phyloP scores from a whole-genome alignment of 2,329 filamentous ascomycete species.

The Talaromyces sp. region DNA sequence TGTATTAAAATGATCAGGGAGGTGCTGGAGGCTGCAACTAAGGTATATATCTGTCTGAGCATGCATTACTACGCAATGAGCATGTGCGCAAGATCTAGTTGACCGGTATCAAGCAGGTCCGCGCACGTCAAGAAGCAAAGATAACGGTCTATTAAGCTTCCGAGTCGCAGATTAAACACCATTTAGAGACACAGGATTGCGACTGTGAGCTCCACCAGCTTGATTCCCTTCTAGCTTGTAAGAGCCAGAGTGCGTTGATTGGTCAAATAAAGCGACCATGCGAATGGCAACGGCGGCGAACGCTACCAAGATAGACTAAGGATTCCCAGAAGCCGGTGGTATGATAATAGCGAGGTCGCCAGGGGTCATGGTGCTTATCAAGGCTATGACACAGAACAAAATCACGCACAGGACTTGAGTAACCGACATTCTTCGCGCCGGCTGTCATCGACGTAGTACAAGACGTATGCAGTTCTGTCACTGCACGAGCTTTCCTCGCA shows the following conservation, averaged over 20 bases:
- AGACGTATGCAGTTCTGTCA: neutral
- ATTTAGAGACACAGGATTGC: neutral
- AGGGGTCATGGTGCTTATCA: neutral
- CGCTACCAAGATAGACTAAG: neutral
- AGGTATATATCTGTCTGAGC: neutral
- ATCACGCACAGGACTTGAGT: neutral
- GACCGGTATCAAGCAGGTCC: neutral
- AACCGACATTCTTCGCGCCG: neutral
- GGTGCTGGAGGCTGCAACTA: neutral
- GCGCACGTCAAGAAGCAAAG: neutral
- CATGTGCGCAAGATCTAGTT: neutral
- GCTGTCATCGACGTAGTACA: neutral
- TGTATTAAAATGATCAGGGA: neutral
- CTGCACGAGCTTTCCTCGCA: too few species aligned
- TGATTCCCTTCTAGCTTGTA: neutral
- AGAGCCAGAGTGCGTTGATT: neutral
- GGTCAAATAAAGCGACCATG: neutral
- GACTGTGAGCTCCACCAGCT: neutral
- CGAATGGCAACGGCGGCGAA: neutral
- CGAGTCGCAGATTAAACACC: neutral
- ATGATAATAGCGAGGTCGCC: neutral
- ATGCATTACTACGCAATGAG: neutral
- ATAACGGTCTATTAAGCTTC: neutral
- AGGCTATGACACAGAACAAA: neutral
- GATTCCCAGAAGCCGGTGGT: neutral